Evolutionary conservation across 2,329 filamentous ascomycete species (phyloP).

Genomic region (Pseudogymnoascus sp.): DNA sequence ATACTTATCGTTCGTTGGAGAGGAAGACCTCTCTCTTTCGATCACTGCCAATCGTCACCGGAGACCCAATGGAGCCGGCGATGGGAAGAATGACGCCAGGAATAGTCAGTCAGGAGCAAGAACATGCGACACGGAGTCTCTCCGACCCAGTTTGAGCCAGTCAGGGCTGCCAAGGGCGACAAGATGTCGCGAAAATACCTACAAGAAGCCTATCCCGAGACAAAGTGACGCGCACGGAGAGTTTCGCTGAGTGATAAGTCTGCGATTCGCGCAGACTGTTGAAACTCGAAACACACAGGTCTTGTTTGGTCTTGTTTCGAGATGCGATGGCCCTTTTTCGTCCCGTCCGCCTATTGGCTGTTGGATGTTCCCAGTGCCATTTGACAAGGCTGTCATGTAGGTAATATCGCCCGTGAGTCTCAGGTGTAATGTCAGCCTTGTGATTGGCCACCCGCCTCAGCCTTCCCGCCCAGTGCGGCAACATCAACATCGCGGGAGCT

Average conservation of each 20-base stretch:
- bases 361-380: background rate
- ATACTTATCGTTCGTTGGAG: background rate
- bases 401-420: background rate
- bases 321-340: background rate
- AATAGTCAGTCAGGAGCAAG: slow-evolving; percentile 1
- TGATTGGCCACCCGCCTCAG: background rate
- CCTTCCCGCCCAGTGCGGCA: background rate
- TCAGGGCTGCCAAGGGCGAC: background rate
- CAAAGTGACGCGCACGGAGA: background rate
- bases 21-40: background rate
- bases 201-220: background rate
- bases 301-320: slow-evolving; percentile 2
- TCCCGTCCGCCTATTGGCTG: background rate
- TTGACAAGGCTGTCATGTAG: slow-evolving; percentile 1
- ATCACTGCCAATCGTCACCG: background rate
- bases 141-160: background rate
- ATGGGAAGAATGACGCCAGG: background rate
- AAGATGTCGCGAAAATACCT: background rate
- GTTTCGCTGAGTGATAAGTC: background rate
- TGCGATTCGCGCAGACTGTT: slow-evolving; percentile 2
- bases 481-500: background rate
- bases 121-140: background rate
- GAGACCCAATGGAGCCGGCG: background rate
- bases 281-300: background rate
- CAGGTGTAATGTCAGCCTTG: background rate